Base-by-base conservation (phyloP, 2,329 filamentous ascomycete species). In the Colletotrichum brevisporum region DNA sequence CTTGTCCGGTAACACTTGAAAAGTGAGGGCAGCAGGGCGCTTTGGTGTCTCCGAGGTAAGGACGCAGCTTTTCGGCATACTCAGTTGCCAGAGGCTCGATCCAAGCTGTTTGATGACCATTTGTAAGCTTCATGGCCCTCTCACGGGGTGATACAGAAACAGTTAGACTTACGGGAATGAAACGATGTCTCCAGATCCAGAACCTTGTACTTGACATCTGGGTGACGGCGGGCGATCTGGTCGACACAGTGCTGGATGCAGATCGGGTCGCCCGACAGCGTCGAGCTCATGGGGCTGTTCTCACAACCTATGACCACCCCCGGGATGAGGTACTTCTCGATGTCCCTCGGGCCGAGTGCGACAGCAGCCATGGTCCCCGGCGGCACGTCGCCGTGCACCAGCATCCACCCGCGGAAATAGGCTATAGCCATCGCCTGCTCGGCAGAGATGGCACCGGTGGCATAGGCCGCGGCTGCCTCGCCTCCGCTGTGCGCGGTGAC, bases 391-490 rank as follows among this genome's bases (percentile, higher is more conserved):
- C 66, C 62, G 1, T 66, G 60, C 78, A 79, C 12, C 51, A 69
- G 26, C 1, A 69, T 36, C 6, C 72, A 58, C 1, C 83, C 84
- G 9, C 83, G 79, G 53, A 80, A 79, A 65, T 80, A 84, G 0
- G 82, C 81, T 0, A 78, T 72, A 2, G 73, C 74, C 56, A 84
- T 79, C 6, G 83, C 82, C 4, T 79, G 77, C 16, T 75, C 67
- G 1, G 76, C 72, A 0, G 79, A 75, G 4, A 85, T 66, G 1
- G 72, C 66, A 1, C 82, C 81, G 0, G 78, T 75, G 0, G 82
- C 80, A 54, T 84, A 84, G 0, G 83, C 82, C 1, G 83, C 83
- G 0, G 78, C 83, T 43, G 85, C 82, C 67, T 85, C 83, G 1
- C 83, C 83, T 2, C 74, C 77, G 0, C 80, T 83, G 66, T 85